Evolutionary conservation across 2,329 filamentous ascomycete species (phyloP), one percentile per base, ranked within the genome.

Genomic region (Metarhizium robertsii): DNA sequence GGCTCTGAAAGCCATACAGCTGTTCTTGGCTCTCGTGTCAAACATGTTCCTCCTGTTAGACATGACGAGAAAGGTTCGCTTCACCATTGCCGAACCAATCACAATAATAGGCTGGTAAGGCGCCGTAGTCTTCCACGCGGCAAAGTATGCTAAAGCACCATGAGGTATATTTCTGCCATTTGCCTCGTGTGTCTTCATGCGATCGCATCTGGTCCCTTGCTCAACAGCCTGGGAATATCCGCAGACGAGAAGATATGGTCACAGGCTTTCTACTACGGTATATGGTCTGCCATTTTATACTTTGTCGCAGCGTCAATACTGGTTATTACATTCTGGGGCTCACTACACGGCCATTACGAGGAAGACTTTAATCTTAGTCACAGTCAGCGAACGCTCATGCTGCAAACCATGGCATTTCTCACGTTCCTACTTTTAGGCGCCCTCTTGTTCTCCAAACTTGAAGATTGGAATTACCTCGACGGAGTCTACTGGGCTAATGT

Each of bases 321-420:
- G 69, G 80, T 87, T 60, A 70, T 90, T 55, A 96, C 92, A 20
- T 90, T 92, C 72, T 78, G 85, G 55, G 90, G 90, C 7, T 92
- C 91, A 50, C 80, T 83, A 16, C 63, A 65, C 0, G 75, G 76
- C 2, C 86, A 89, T 61, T 96, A 95, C 64, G 79, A 79, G 7
- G 86, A 89, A 61, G 85, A 90, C 63, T 96, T 96, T 61, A 75
- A 80, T 61, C 76, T 96, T 29, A 92, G 87, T 0, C 81, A 85
- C 54, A 87, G 86, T 58, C 92, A 96, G 69, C 81, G 92, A 10
- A 96, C 90, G 0, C 74, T 96, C 25, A 96, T 96, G 76, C 72
- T 96, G 34, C 92, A 96, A 70, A 95, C 90, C 1, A 95, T 95
- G 69, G 74, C 87, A 55, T 88, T 95, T 65, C 85, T 95, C 53